A percentile compares a stretch with the other conserved stretches of the same genome.
Conservation (phyloP, 78 protist species). For the Dictyostelium citrinum region DNA sequence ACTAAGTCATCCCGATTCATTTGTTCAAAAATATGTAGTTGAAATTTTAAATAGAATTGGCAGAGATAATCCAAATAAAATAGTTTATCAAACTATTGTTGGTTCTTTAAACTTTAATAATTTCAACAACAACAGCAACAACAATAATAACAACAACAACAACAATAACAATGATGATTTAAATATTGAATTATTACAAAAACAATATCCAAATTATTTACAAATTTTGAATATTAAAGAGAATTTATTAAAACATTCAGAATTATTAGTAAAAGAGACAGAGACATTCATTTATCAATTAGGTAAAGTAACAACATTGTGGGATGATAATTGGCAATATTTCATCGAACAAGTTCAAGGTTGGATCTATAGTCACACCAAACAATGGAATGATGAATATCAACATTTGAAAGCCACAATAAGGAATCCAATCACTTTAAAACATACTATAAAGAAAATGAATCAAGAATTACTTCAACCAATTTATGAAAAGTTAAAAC, state of each 20-base stretch:
- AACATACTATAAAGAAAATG: not conserved
- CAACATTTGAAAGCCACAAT: not conserved
- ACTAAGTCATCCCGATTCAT: not conserved
- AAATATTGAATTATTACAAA: not conserved
- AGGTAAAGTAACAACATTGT: conserved; percentile 65
- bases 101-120: conserved; percentile 5
- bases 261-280: conserved; percentile 34
- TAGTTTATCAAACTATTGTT: conserved; percentile 62
- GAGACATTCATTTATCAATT: conserved; percentile 41
- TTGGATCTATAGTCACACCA: not conserved
- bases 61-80: conserved; percentile 39
- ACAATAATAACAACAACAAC: not conserved
- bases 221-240: not conserved
- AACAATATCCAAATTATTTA: conserved; percentile 17
- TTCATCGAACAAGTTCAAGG: conserved; percentile 29
- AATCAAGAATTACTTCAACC: conserved; percentile 9
- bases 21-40: conserved; percentile 20
- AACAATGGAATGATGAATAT: conserved; percentile 38
- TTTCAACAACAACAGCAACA: not conserved
- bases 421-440: not conserved
- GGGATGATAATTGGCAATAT: conserved; percentile 84
- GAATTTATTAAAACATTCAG: not conserved
- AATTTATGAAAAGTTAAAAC: not conserved
- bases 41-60: conserved; percentile 52
- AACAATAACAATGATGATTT: not conserved